Evolutionary conservation across 2,329 filamentous ascomycete species (phyloP), one percentile per base, ranked within the genome.

Genomic region (Fusarium sp.): DNA sequence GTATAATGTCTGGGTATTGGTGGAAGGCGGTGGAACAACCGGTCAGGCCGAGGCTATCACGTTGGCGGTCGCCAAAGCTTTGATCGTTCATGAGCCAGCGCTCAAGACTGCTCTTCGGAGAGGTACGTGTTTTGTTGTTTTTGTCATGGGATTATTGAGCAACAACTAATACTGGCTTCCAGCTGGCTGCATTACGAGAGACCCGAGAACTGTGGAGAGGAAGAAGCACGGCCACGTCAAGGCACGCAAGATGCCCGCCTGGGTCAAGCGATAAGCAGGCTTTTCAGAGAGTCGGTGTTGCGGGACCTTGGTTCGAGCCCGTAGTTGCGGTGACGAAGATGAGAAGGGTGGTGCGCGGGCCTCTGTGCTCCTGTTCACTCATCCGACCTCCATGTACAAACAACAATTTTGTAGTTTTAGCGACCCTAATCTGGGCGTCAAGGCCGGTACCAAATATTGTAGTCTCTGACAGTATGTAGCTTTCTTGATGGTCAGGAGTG

Each of bases 211-310:
- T 72, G 96, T 99, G 68, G 95, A 99, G 80, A 94, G 95, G 76
- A 99, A 99, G 88, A 98, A 99, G 86, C 87, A 92, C 53, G 96
- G 95, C 69, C 92, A 92, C 73, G 78, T 96, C 80, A 99, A 99
- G 85, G 94, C 95, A 55, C 91, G 95, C 79, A 99, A 99, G 88
- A 96, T 90, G 87, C 94, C 94, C 58, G 86, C 95, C 71, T 99
- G 96, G 95, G 93, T 98, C 84, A 98, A 97, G 87, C 80, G 84
- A 79, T 87, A 82, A 73, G 49, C 45, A 48, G 38, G 42, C 42
- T 63, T 46, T 45, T 29, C 53, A 47, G 37, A 44, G 31, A 49
- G 38, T 44, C 57, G 41, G 36, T 44, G 53, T 57, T 60, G 38
- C 57, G 38, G 48, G 36, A 49, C 46, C 59, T 53, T 55, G 49